Conservation (phyloP, 2,329 filamentous ascomycete species). For the Botryotinia convoluta region DNA sequence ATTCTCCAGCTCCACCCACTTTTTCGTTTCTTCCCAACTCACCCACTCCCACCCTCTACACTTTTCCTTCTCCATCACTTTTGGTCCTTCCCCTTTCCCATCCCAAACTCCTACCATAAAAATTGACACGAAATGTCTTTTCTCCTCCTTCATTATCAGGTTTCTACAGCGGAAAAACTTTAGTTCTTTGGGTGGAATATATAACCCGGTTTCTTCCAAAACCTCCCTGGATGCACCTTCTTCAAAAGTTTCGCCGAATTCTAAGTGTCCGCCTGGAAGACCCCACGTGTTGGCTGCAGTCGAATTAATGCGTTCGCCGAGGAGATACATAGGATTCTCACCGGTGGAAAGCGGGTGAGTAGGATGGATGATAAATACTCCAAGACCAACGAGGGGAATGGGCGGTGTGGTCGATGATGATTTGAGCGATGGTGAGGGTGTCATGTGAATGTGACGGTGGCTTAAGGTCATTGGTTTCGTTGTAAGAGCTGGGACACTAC, state of each 20-base stretch:
- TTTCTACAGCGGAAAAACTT: slow-evolving; percentile 56
- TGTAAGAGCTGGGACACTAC: neutral
- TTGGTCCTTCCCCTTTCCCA: slow-evolving; percentile 46
- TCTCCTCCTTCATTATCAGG: slow-evolving; percentile 19
- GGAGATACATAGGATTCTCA: slow-evolving; percentile 26
- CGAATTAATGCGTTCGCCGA: slow-evolving; percentile 27
- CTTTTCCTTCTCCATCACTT: slow-evolving; percentile 51
- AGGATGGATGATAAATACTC: slow-evolving; percentile 26
- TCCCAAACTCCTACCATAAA: slow-evolving; percentile 57
- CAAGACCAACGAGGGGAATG: slow-evolving; percentile 24
- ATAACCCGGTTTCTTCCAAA: slow-evolving; percentile 67
- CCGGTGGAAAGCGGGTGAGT: slow-evolving; percentile 12
- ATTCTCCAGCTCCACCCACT: neutral
- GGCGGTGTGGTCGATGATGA: neutral
- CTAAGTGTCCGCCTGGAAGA: slow-evolving; percentile 74
- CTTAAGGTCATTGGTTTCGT: neutral
- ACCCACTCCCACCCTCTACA: slow-evolving; percentile 53
- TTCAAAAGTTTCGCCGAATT: slow-evolving; percentile 62
- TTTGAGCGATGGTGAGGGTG: neutral
- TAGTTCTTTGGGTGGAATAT: slow-evolving; percentile 46
- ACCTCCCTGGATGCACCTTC: slow-evolving; percentile 65
- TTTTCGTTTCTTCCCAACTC: neutral
- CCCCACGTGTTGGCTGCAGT: slow-evolving; percentile 53
- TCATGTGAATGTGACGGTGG: neutral
- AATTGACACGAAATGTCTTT: slow-evolving; percentile 67